Percentiles rank a stretch among this genome's conserved stretches.
These are phyloP conservation scores for Sclerotiophoma versabilis DNA, from an alignment of 2,329 filamentous ascomycete species.

Conservation along the genomic window DNA sequence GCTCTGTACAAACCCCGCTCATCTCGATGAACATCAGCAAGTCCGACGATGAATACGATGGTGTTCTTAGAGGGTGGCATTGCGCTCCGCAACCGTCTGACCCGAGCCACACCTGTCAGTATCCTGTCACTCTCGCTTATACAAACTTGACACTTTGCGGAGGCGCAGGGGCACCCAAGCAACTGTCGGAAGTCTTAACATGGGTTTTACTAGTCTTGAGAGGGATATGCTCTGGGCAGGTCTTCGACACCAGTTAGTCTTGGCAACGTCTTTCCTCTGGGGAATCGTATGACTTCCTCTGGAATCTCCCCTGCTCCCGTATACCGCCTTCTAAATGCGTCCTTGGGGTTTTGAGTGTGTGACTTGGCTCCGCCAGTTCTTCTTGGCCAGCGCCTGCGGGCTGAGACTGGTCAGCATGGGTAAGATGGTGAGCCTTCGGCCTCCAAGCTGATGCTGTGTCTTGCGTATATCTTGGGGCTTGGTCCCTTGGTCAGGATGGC, in stretches of 20 bases:
- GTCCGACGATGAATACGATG: not conserved
- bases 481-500: slow-evolving; percentile 16
- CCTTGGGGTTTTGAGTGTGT: slow-evolving; percentile 26
- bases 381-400: slow-evolving; percentile 32
- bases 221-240: slow-evolving; percentile 5
- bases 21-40: not conserved
- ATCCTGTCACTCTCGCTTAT: slow-evolving; percentile 1
- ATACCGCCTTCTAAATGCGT: slow-evolving; percentile 23
- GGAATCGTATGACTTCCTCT: slow-evolving; percentile 10
- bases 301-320: slow-evolving; percentile 4
- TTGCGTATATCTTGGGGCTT: slow-evolving; percentile 22
- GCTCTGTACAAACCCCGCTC: not conserved
- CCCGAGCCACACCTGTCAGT: slow-evolving; percentile 4
- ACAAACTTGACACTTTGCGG: slow-evolving; percentile 3
- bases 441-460: slow-evolving; percentile 5
- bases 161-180: slow-evolving; percentile 16
- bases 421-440: slow-evolving; percentile 6
- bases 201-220: slow-evolving; percentile 1
- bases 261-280: slow-evolving; percentile 23
- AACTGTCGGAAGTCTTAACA: slow-evolving; percentile 21
- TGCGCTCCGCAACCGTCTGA: slow-evolving; percentile 7
- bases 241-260: slow-evolving; percentile 12
- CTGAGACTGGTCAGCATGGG: slow-evolving; percentile 10
- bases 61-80: not conserved
- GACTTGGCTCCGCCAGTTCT: slow-evolving; percentile 33